These are phyloP conservation scores for Pichia rugopelliculosa DNA, from an alignment of 805 yeast species.

Conservation along the genomic window DNA sequence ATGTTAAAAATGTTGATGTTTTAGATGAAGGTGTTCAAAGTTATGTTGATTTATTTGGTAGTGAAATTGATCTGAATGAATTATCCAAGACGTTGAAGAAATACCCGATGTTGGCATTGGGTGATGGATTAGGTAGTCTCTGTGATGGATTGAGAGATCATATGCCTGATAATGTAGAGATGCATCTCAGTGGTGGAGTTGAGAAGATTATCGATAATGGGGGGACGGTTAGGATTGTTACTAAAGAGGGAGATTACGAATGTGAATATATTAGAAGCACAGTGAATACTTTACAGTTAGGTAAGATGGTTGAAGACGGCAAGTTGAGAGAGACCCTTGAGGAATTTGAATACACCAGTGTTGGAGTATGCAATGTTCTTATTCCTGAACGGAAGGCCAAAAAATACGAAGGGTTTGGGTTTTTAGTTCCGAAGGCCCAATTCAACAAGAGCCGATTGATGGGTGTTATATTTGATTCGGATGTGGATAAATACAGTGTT, in stretches of 20 bases:
- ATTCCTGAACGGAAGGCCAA: slow-evolving; percentile 38
- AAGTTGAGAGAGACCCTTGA: slow-evolving; percentile 13
- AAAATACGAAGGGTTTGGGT: slow-evolving; percentile 70
- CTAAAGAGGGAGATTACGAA: slow-evolving; percentile 9
- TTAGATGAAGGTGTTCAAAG: slow-evolving; percentile 12
- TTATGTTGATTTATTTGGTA: slow-evolving; percentile 4
- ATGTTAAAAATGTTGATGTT: slow-evolving; percentile 15
- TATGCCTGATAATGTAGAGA: slow-evolving; percentile 36
- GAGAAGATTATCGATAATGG: slow-evolving; percentile 9
- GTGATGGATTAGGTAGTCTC: slow-evolving; percentile 47
- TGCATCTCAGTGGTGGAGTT: slow-evolving; percentile 29
- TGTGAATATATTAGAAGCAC: slow-evolving; percentile 59
- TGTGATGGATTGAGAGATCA: slow-evolving; percentile 37
- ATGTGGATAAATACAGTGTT: slow-evolving; percentile 52
- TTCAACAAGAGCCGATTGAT: slow-evolving; percentile 45
- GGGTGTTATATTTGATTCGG: slow-evolving; percentile 90
- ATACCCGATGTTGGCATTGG: slow-evolving; percentile 56
- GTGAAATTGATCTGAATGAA: slow-evolving; percentile 30
- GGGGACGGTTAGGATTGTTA: slow-evolving; percentile 16
- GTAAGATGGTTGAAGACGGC: slow-evolving; percentile 24
- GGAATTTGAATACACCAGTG: slow-evolving; percentile 33
- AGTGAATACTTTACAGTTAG: slow-evolving; percentile 37
- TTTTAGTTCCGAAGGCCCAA: slow-evolving; percentile 59
- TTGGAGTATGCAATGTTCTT: slow-evolving; percentile 66
- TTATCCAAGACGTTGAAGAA: slow-evolving; percentile 35